Evolutionary conservation across 495 filamentous ascomycete species (phyloP).

Genomic region (Aspergillus haitiensis): DNA sequence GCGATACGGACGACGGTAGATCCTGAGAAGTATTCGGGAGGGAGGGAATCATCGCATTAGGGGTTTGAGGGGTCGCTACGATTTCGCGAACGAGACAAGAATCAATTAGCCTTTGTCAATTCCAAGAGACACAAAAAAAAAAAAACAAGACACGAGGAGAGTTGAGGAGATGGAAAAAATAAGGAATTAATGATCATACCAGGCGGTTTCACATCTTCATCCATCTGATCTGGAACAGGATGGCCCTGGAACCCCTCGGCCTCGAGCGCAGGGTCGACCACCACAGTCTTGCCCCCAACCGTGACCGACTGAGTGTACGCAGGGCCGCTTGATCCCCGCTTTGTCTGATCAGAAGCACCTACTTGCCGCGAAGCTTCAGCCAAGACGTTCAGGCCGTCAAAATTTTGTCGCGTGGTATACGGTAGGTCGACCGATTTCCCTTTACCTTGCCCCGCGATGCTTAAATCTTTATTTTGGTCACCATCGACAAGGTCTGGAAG

Average conservation of each 20-base stretch:
- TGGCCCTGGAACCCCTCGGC: conserved; percentile 46
- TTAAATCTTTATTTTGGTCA: conserved; percentile 40
- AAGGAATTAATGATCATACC: conserved; percentile 22
- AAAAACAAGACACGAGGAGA: too few relatives aligned
- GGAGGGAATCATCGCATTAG: conserved; percentile 35
- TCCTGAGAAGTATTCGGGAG: conserved; percentile 38
- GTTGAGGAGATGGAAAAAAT: background rate
- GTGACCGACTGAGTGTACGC: conserved; percentile 49
- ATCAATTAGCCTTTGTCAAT: conserved; percentile 25
- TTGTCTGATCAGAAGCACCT: conserved; percentile 48
- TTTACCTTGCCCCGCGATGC: conserved; percentile 37
- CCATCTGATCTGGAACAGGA: conserved; percentile 29
- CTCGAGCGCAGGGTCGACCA: conserved; percentile 50
- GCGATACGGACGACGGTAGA: conserved; percentile 41
- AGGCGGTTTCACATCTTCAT: conserved; percentile 33
- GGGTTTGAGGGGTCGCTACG: conserved; percentile 34
- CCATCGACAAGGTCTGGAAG: conserved; percentile 42
- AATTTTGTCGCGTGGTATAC: conserved; percentile 53
- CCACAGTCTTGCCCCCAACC: conserved; percentile 49
- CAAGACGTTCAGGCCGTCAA: conserved; percentile 74
- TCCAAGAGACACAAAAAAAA: background rate
- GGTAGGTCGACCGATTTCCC: conserved; percentile 43
- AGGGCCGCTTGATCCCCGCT: conserved; percentile 39
- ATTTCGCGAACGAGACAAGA: background rate
- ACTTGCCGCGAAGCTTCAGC: conserved; percentile 80